Conservation (phyloP, 768 basidiomycete species). For the Erythrobasidium yunnanense region DNA sequence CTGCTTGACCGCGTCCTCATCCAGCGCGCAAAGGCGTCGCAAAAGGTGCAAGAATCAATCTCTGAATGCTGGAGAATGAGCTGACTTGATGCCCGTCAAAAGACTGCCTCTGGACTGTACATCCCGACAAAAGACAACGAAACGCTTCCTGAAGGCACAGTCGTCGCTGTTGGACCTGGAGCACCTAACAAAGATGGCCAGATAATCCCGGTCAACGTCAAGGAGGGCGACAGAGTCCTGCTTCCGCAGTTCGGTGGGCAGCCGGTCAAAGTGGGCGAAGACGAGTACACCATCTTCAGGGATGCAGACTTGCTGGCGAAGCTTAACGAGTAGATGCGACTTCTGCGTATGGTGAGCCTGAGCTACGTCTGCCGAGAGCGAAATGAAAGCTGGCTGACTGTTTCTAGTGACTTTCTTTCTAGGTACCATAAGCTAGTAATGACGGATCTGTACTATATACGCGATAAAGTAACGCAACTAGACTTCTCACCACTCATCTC, state of each 20-base stretch:
- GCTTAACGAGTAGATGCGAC: constrained; percentile 64
- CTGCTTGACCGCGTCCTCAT: constrained; percentile 93
- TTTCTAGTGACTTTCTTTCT: too few species aligned
- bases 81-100: constrained; percentile 56
- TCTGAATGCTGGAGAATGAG: too few species aligned
- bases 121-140: constrained; percentile 78
- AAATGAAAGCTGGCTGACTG: too few species aligned
- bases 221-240: constrained; percentile 81
- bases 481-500: too few species aligned
- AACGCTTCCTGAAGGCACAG: constrained; percentile 92
- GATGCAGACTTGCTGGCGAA: constrained; percentile 92
- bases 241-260: constrained; percentile 95
- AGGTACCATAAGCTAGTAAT: too few species aligned
- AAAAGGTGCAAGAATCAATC: background rate
- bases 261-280: constrained; percentile 89
- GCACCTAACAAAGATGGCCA: constrained; percentile 77
- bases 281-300: constrained; percentile 94
- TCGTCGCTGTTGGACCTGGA: constrained; percentile 89
- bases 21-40: constrained; percentile 72
- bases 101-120: constrained; percentile 96
- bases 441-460: too few species aligned
- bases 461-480: too few species aligned
- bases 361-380: too few species aligned
- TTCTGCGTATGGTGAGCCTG: too few species aligned
- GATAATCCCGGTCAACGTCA: constrained; percentile 62